Base-by-base conservation (phyloP, 495 filamentous ascomycete species). In the Xylaria bambusicola region DNA sequence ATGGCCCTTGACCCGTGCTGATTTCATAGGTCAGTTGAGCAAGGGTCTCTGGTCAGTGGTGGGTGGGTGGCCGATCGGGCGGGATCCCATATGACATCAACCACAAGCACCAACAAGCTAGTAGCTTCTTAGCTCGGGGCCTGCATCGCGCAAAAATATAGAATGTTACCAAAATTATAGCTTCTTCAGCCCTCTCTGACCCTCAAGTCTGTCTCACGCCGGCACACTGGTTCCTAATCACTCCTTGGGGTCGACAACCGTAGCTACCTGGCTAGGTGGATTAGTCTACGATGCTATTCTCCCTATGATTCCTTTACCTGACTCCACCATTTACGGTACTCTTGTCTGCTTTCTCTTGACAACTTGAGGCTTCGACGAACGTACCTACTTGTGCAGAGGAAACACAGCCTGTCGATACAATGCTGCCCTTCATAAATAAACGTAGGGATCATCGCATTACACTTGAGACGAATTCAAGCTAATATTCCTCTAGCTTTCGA, bases 351-450 rank as follows among this genome's bases (percentile, higher is more conserved):
- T 12, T 36, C 6, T 26, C 8, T 6, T 24, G 8, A n/a, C 40
- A 3, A 10, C 23, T 31, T 29, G n/a, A n/a, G n/a, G n/a, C n/a
- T n/a, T n/a, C n/a, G n/a, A n/a, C n/a, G n/a, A n/a, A n/a, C n/a
- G n/a, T n/a, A n/a, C n/a, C n/a, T n/a, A n/a, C n/a, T n/a, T 33
- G 18, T 44, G 18, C 27, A 38, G 26, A 52, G 38, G 12, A 6
- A 12, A 20, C 5, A 18, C 36, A 42, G 18, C 24, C 26, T 52
- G 5, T 33, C 50, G 29, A 12, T 49, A 49, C 13, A 10, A 97
- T 98, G 93, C 76, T 97, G 66, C 89, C 93, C 55, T 95, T 88
- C 66, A 90, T 97, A 73, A 85, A 97, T 71, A 73, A 74, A 67
- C 86, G 92, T 94, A 79, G 63, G 88, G 70, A 54, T 35, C 44